Conservation (phyloP, 306 rosid genomes). For the Ceratonia siliqua region DNA sequence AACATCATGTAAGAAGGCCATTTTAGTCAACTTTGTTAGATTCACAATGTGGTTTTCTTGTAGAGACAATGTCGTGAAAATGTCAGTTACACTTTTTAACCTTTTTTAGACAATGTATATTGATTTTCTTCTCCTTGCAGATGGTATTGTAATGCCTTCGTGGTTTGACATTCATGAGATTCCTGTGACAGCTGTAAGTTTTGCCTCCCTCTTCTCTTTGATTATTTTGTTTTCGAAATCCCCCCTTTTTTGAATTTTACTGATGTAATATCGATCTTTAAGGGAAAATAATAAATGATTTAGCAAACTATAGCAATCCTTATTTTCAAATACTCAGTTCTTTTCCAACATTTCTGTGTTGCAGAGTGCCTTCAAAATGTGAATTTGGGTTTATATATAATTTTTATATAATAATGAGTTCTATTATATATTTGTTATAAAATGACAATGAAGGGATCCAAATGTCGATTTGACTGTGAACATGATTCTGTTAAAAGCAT, state of each 20-base stretch:
- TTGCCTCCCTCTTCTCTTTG: slow-evolving; percentile 12
- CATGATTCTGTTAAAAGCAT: slow-evolving; percentile 19
- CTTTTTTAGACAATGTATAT: not conserved
- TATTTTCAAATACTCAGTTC: not conserved
- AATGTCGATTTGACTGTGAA: slow-evolving; percentile 10
- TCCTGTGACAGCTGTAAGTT: slow-evolving; percentile 77
- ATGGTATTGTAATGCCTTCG: slow-evolving; percentile 75
- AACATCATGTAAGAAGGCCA: not conserved
- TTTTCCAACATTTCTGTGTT: not conserved
- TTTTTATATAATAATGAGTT: no score
- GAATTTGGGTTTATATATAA: not conserved
- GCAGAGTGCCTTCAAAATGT: not conserved
- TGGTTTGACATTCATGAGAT: slow-evolving; percentile 83
- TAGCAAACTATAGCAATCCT: not conserved
- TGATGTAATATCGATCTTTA: not conserved
- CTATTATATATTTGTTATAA: no score
- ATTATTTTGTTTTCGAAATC: not conserved
- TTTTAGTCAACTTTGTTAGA: not conserved
- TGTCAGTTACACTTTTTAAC: no score
- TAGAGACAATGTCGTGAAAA: not conserved
- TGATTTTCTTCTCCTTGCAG: slow-evolving; percentile 49
- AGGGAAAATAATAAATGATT: not conserved
- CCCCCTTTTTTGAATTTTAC: not conserved
- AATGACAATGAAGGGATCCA: no score
- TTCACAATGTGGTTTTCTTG: not conserved